Conservation (phyloP, 495 filamentous ascomycete species). For the Hyaloscypha hepaticicola region DNA sequence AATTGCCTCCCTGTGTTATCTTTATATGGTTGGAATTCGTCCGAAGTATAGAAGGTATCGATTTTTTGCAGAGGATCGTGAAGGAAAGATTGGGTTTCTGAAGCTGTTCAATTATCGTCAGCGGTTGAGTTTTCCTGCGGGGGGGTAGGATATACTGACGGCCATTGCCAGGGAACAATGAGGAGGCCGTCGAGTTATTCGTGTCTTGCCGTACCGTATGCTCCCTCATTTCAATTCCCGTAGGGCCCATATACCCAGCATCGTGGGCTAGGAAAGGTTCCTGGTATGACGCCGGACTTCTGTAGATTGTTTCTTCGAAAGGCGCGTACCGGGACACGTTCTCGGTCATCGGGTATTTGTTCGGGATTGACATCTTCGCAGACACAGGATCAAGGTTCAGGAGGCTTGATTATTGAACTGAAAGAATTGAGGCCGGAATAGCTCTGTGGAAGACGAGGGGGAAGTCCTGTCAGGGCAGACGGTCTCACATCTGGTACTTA, state of each 20-base stretch:
- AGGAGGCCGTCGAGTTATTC: background rate
- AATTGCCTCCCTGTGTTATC: conserved; percentile 27
- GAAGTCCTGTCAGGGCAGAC: background rate
- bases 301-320: background rate
- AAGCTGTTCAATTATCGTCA: background rate
- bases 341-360: background rate
- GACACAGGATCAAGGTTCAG: background rate
- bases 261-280: background rate
- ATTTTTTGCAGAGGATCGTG: conserved; percentile 19
- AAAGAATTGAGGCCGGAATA: background rate
- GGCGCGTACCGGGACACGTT: background rate
- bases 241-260: conserved; percentile 6
- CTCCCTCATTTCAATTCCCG: conserved; percentile 18
- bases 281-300: background rate
- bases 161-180: background rate
- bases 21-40: conserved; percentile 22
- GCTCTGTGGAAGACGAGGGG: background rate
- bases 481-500: background rate
- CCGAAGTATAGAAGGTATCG: conserved; percentile 22
- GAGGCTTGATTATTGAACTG: background rate
- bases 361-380: background rate
- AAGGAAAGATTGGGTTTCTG: conserved; percentile 19
- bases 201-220: background rate
- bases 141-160: background rate
- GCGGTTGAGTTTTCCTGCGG: background rate